phyloP scores from a whole-genome alignment of 768 basidiomycete species.

The Solioccasus polychromus region DNA sequence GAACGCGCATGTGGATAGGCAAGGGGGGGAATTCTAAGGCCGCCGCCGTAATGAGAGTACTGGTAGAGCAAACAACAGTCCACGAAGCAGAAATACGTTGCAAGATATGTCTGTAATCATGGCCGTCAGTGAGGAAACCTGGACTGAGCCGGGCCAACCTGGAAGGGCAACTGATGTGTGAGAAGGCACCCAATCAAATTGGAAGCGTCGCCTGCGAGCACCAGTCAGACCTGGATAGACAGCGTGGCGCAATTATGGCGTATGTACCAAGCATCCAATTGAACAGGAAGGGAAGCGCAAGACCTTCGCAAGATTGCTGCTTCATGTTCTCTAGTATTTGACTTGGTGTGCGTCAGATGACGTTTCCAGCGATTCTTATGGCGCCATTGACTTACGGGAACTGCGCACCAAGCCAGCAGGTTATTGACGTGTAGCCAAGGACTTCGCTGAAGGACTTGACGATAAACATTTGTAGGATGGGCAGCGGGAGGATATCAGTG shows the following conservation, averaged over 20 bases:
- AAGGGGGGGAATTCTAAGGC: constrained; percentile 32
- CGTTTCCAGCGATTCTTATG: constrained; percentile 1
- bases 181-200: constrained; percentile 90
- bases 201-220: constrained; percentile 74
- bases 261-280: constrained; percentile 95
- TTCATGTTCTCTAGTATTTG: constrained; percentile 81
- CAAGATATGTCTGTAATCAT: constrained; percentile 72
- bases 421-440: constrained; percentile 69
- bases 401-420: constrained; percentile 83
- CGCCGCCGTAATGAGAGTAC: constrained; percentile 71
- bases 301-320: constrained; percentile 79
- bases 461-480: constrained; percentile 16
- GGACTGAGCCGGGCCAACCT: constrained; percentile 49
- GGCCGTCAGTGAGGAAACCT: constrained; percentile 4
- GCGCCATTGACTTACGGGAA: constrained; percentile 64
- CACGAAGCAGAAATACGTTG: constrained; percentile 84
- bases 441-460: constrained; percentile 49
- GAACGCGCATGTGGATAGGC: constrained; percentile 39
- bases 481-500: constrained; percentile 4
- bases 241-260: constrained; percentile 24
- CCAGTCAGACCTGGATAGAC: constrained; percentile 4
- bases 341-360: constrained; percentile 38
- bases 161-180: constrained; percentile 92
- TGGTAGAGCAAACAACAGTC: constrained; percentile 76
- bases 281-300: constrained; percentile 88